Base-by-base conservation (phyloP, 805 yeast genomes). In the Suhomyces tanzawaensis region DNA sequence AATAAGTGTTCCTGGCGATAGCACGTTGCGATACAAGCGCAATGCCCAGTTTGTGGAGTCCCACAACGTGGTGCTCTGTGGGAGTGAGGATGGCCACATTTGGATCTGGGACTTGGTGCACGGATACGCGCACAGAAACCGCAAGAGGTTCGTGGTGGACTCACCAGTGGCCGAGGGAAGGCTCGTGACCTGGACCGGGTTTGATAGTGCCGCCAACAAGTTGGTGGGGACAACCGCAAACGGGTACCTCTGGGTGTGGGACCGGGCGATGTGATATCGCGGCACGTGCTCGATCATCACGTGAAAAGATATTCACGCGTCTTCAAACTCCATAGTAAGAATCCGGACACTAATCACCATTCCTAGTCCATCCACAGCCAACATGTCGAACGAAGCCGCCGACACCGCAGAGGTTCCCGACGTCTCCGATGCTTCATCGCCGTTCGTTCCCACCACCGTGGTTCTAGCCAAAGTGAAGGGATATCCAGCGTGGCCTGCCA, bases 401-500 rank as follows among this genome's bases (percentile, higher is more conserved):
- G n/a, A n/a, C n/a, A n/a, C n/a, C n/a, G n/a, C n/a, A n/a, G n/a
- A n/a, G n/a, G n/a, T n/a, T n/a, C n/a, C n/a, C n/a, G n/a, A n/a
- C n/a, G n/a, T n/a, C n/a, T n/a, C n/a, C 9, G 24, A 21, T 21
- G 24, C 24, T 11, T 21, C 24, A 7, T 7, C 9, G 7, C 27
- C 27, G 13, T 24, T 24, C 14, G 6, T 13, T 9, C 45, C 44
- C 19, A 37, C 36, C 13, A 23, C 45, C 11, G 34, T 41, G 3
- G 58, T 87, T 1, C 68, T 87, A 17, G 93, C 93, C 6, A 87
- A 87, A 58, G 79, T 87, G 33, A 87, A 85, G 53, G 95, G 95
- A 7, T 87, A 80, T 55, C 85, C 95, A 2, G 83, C 90, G 29
- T 87, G 96, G 96, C 96, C 96, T 0, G 89, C 90, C 2, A 81